Conservation (phyloP, 2,329 filamentous ascomycete genomes). For the Lachnum nothofagi region DNA sequence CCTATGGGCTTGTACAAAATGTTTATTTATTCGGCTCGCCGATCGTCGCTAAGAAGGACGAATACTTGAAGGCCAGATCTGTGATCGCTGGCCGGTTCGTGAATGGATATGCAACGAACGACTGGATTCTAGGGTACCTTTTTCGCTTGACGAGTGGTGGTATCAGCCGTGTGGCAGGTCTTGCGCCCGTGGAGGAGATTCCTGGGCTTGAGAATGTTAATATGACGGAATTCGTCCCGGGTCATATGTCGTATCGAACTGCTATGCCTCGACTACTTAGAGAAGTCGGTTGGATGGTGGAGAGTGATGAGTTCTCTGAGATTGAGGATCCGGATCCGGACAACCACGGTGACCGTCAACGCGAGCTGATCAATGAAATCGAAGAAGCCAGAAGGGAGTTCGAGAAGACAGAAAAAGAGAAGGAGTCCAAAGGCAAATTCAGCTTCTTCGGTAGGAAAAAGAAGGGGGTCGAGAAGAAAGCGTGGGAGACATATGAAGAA, state of each 20-base stretch:
- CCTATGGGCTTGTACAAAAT: slow-evolving; percentile 84
- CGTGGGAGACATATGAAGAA: slow-evolving; percentile 93
- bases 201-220: slow-evolving; percentile 84
- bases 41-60: slow-evolving; percentile 84
- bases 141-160: slow-evolving; percentile 92
- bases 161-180: slow-evolving; percentile 79
- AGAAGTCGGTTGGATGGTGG: slow-evolving; percentile 84
- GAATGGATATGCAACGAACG: slow-evolving; percentile 88
- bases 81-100: slow-evolving; percentile 89
- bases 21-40: slow-evolving; percentile 93
- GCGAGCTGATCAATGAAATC: slow-evolving; percentile 93
- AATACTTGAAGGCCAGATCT: slow-evolving; percentile 74
- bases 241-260: slow-evolving; percentile 93
- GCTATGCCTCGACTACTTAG: slow-evolving; percentile 85
- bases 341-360: slow-evolving; percentile 78
- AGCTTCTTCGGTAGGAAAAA: slow-evolving; percentile 80
- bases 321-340: slow-evolving; percentile 97
- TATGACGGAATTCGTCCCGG: slow-evolving; percentile 76
- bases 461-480: slow-evolving; percentile 68
- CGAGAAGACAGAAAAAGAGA: slow-evolving; percentile 70
- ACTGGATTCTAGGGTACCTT: slow-evolving; percentile 95
- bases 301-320: slow-evolving; percentile 90
- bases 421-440: slow-evolving; percentile 54
- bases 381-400: slow-evolving; percentile 86
- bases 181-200: slow-evolving; percentile 70